These are phyloP conservation scores for Thielaviopsis cerberus DNA, from an alignment of 2,329 filamentous ascomycete genomes.

Conservation along the genomic window DNA sequence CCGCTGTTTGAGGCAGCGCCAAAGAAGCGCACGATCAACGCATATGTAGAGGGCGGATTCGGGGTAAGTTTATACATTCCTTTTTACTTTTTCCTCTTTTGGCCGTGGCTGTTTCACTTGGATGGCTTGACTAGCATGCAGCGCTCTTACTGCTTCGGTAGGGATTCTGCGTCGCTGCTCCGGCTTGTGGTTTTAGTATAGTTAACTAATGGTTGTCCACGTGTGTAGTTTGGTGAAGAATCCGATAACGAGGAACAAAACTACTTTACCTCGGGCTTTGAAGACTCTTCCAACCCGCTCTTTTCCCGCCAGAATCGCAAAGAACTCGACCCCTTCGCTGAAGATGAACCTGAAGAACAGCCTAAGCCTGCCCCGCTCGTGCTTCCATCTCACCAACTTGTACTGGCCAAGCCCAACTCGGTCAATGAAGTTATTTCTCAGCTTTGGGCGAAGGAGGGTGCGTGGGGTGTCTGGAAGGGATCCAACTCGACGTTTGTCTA, in stretches of 20 bases:
- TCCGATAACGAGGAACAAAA: slow-evolving; percentile 60
- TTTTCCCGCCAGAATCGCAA: slow-evolving; percentile 4
- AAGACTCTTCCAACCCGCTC: slow-evolving; percentile 30
- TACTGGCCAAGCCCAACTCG: slow-evolving; percentile 57
- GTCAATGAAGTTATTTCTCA: slow-evolving; percentile 73
- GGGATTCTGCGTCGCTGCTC: background rate
- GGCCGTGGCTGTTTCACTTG: background rate
- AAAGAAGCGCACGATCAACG: slow-evolving; percentile 8
- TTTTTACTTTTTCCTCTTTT: background rate
- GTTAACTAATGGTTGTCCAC: too few species aligned
- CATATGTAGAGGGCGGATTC: slow-evolving; percentile 7
- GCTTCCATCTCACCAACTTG: slow-evolving; percentile 40
- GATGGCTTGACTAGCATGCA: background rate
- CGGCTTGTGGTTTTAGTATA: too few species aligned
- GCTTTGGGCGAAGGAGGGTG: slow-evolving; percentile 75
- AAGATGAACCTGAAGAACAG: slow-evolving; percentile 6
- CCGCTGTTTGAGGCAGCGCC: slow-evolving; percentile 10
- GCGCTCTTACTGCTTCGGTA: background rate
- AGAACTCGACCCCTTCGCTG: slow-evolving; percentile 10
- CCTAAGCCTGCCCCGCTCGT: slow-evolving; percentile 16
- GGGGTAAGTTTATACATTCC: background rate
- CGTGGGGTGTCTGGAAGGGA: slow-evolving; percentile 85
- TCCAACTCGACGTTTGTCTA: slow-evolving; percentile 89
- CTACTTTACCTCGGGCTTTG: slow-evolving; percentile 58
- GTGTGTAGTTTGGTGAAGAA: slow-evolving; percentile 21